Base-by-base conservation (phyloP, 129 eudicot genomes). In the Escallonia herrerae region DNA sequence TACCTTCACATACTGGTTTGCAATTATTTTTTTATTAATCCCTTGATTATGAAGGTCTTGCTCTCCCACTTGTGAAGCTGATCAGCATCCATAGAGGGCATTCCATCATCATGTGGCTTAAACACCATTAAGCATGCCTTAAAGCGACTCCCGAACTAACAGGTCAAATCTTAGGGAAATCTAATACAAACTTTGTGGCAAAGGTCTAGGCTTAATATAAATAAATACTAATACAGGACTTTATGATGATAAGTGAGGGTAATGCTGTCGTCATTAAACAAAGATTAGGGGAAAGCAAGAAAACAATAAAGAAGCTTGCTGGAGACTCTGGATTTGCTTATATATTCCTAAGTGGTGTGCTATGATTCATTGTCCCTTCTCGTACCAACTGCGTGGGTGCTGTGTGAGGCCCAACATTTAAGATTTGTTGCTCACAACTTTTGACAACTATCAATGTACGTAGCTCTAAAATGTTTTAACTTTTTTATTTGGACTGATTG, bases 81-180 rank as follows among this genome's bases (percentile, higher is more conserved):
- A 70, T 70, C 58, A 60, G 74, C 70, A 70, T 65, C 58, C 59
- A 70, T 69, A 68, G 70, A 59, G 22, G 61, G 40, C 53, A 68
- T 63, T 63, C 46, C 82, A 72, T 75, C 77, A 79, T 72, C 55
- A 56, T 78, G 82, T 78, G 82, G 67, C 79, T 72, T 82, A 79
- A 83, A 70, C 73, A 56, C 82, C 79, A 83, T 76, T 64, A 71
- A 72, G 57, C 74, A 58, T 72, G 71, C 64, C 74, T 59, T 65
- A 79, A 76, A 83, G 82, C 53, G 88, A 83, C 84, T 43, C 62
- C 39, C 63, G 70, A 79, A 60, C 88, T 76, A 79, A 79, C 82
- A 65, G 60, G 38, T 60, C 15, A 42, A 3, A 50, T 33, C 12
- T 58, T 58, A 54, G 8, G 58, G 7, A n/a, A 54, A 33, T 4